Conservation (phyloP, 139 green algal species). For the Coelastrella sp. region DNA sequence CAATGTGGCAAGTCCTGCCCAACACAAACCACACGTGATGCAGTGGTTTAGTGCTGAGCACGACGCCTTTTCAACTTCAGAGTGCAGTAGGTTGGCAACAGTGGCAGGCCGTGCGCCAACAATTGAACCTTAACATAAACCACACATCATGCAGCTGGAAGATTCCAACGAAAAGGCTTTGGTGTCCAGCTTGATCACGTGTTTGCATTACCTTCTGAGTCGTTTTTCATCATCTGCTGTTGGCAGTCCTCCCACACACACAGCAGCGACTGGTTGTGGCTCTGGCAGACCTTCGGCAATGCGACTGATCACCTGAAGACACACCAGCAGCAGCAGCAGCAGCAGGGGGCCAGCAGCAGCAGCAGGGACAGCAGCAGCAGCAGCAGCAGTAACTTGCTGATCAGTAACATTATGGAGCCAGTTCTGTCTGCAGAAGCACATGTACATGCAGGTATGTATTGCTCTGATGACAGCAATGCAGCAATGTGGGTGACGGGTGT, state of each 20-base stretch:
- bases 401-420: no score
- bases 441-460: neutral
- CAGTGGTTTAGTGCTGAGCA: no score
- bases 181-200: neutral
- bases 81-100: neutral
- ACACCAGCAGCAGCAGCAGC: neutral
- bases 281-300: conserved; percentile 57
- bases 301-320: conserved; percentile 59
- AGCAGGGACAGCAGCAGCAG: neutral
- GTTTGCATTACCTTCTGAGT: conserved; percentile 57
- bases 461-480: neutral
- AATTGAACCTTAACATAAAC: neutral
- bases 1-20: no score
- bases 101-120: neutral
- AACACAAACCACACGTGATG: no score
- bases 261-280: conserved; percentile 51
- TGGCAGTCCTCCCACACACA: conserved; percentile 80
- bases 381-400: no score
- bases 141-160: neutral
- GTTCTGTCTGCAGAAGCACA: no score
- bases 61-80: no score
- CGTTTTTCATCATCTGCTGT: conserved; percentile 73
- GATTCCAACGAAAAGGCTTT: no score
- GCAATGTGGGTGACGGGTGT: neutral
- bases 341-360: neutral